phyloP scores from a whole-genome alignment of 2,329 filamentous ascomycete genomes.

The Elsinoe australis region DNA sequence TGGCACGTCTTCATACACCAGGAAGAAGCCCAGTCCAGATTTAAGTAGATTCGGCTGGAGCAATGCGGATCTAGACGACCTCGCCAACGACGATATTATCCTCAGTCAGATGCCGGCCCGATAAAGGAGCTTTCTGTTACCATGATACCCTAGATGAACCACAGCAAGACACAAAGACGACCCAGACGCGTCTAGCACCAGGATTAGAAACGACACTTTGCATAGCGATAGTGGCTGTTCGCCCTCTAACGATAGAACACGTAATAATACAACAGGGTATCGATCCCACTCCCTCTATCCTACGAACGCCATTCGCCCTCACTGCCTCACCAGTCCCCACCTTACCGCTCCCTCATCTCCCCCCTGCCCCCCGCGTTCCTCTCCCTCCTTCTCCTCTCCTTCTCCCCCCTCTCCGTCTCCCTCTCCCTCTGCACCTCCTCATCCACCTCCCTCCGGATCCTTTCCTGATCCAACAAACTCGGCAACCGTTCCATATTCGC shows the following conservation, averaged over 20 bases:
- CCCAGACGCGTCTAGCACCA: no score
- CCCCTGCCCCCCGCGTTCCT: conserved; percentile 40
- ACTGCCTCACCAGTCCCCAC: no score
- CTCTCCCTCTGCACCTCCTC: conserved; percentile 58
- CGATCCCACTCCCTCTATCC: conserved; percentile 1
- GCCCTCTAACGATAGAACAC: background rate
- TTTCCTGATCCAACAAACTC: conserved; percentile 53
- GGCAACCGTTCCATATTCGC: conserved; percentile 78
- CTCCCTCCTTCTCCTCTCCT: conserved; percentile 35
- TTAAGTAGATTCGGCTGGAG: conserved; percentile 24
- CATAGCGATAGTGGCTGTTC: background rate
- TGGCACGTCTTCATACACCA: background rate
- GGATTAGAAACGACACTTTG: background rate
- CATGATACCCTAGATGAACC: conserved; percentile 3
- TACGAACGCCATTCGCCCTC: background rate
- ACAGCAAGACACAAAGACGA: no score
- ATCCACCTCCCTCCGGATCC: conserved; percentile 61
- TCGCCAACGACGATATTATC: conserved; percentile 31
- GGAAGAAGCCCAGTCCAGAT: background rate
- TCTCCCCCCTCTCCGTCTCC: conserved; percentile 52
- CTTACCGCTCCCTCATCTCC: conserved; percentile 31
- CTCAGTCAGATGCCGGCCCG: conserved; percentile 25
- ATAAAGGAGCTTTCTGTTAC: background rate
- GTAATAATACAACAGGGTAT: conserved; percentile 10
- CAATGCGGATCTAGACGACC: conserved; percentile 28